phyloP scores from a whole-genome alignment of 2,329 filamentous ascomycete species.

The Claviceps capensis region DNA sequence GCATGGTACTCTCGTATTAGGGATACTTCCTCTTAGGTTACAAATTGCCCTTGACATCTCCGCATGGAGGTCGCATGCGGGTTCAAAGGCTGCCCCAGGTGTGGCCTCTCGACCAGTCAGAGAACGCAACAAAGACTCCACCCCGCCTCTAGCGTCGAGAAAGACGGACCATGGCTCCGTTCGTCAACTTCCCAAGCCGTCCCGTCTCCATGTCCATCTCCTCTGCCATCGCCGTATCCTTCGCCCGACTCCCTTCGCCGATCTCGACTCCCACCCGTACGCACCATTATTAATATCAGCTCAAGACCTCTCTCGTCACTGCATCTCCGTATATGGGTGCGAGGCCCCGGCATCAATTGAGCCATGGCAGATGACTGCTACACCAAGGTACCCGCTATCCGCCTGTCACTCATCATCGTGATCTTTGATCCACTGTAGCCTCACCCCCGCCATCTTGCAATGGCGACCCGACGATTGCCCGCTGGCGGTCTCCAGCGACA shows the following conservation, averaged over 20 bases:
- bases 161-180: not conserved
- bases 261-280: not conserved
- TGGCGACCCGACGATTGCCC: not conserved
- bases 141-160: not conserved
- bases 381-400: slow-evolving; percentile 26
- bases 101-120: not conserved
- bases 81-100: not conserved
- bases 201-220: not conserved
- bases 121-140: not conserved
- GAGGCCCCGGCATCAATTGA: slow-evolving; percentile 27
- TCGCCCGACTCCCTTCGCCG: not conserved
- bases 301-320: not conserved
- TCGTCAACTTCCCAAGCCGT: slow-evolving; percentile 6
- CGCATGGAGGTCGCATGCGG: not conserved
- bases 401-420: not conserved
- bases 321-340: slow-evolving; percentile 27
- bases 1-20: too few species aligned
- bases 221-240: not conserved
- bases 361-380: slow-evolving; percentile 33
- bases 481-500: not conserved
- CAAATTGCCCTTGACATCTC: not conserved
- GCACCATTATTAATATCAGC: not conserved
- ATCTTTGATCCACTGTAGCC: not conserved
- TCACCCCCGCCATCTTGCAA: not conserved
- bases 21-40: too few species aligned